A percentile compares a stretch with the other conserved stretches of the same genome.
phyloP scores from a whole-genome alignment of 2,329 filamentous ascomycete genomes.

The Curvularia lunata region DNA sequence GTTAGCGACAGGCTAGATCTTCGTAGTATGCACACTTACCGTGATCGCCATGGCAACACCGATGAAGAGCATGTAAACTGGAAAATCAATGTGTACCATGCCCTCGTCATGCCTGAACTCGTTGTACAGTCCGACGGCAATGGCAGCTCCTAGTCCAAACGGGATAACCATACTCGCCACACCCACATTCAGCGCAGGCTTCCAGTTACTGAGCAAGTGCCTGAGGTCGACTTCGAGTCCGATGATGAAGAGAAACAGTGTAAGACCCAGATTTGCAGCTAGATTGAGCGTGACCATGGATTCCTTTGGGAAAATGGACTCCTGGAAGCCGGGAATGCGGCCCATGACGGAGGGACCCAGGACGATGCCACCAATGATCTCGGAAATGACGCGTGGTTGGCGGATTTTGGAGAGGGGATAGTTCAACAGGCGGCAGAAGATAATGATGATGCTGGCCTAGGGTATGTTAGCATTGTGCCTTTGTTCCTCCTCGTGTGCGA shows the following conservation, averaged over 20 bases:
- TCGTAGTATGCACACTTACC: slow-evolving; percentile 51
- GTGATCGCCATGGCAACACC: slow-evolving; percentile 95
- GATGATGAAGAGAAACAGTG: slow-evolving; percentile 86
- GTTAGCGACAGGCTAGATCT: slow-evolving; percentile 13
- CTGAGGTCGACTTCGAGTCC: slow-evolving; percentile 85
- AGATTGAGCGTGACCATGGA: slow-evolving; percentile 78
- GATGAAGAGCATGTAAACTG: slow-evolving; percentile 76
- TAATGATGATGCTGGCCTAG: slow-evolving; percentile 74
- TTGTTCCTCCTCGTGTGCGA: neutral
- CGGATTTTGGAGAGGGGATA: slow-evolving; percentile 77
- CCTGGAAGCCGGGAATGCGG: slow-evolving; percentile 77
- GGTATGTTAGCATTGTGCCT: slow-evolving; percentile 6
- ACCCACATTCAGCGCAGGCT: slow-evolving; percentile 76
- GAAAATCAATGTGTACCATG: slow-evolving; percentile 65
- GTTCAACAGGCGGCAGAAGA: slow-evolving; percentile 75
- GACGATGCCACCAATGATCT: slow-evolving; percentile 83
- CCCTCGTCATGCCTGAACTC: slow-evolving; percentile 68
- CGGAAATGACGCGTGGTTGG: slow-evolving; percentile 82
- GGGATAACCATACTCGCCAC: slow-evolving; percentile 80
- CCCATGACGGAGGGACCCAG: slow-evolving; percentile 89
- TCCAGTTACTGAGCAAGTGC: slow-evolving; percentile 80
- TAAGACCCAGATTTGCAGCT: slow-evolving; percentile 81
- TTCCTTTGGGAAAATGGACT: slow-evolving; percentile 74
- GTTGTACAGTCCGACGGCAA: slow-evolving; percentile 81
- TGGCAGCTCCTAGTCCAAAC: slow-evolving; percentile 79